Conservation (phyloP, 2,329 filamentous ascomycete species). For the Pyrenophora teres region DNA sequence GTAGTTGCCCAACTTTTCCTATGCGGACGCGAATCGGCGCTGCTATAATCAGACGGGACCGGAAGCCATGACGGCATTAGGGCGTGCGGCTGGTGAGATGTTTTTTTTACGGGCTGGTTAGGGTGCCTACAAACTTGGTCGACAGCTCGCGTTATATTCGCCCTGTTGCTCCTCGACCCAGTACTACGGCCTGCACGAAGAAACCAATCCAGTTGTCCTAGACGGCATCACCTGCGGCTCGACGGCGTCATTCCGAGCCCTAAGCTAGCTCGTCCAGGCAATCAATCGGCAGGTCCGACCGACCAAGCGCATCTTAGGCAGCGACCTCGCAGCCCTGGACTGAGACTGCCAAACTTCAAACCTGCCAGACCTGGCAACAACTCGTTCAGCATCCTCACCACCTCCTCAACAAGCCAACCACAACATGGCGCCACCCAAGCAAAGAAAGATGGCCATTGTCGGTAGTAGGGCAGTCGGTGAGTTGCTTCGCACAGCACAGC, state of each 20-base stretch:
- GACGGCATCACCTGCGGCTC: constrained; percentile 22
- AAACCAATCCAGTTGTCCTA: constrained; percentile 8
- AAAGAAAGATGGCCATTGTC: constrained; percentile 94
- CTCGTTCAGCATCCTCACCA: constrained; percentile 23
- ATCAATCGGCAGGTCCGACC: constrained; percentile 27
- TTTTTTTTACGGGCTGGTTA: constrained; percentile 1
- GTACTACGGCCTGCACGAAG: no score
- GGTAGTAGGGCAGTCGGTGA: constrained; percentile 90
- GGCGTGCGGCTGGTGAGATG: constrained; percentile 4
- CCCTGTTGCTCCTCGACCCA: no score
- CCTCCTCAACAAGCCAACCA: constrained; percentile 20
- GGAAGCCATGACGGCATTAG: constrained; percentile 30
- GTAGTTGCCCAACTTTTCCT: constrained; percentile 14
- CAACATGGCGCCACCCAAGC: constrained; percentile 74
- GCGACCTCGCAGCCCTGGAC: constrained; percentile 26
- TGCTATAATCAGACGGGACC: constrained; percentile 10
- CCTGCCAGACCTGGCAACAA: constrained; percentile 35
- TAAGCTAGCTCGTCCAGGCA: constrained; percentile 28
- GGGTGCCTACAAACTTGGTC: not conserved
- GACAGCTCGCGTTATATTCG: no score
- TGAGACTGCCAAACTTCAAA: constrained; percentile 21
- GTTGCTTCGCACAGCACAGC: constrained; percentile 23
- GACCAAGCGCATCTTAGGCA: constrained; percentile 29
- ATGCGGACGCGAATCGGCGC: constrained; percentile 7
- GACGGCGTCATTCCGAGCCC: constrained; percentile 27